Base-by-base conservation (phyloP, 1,284 basidiomycete genomes). In the Coniferiporia sulphurascens region DNA sequence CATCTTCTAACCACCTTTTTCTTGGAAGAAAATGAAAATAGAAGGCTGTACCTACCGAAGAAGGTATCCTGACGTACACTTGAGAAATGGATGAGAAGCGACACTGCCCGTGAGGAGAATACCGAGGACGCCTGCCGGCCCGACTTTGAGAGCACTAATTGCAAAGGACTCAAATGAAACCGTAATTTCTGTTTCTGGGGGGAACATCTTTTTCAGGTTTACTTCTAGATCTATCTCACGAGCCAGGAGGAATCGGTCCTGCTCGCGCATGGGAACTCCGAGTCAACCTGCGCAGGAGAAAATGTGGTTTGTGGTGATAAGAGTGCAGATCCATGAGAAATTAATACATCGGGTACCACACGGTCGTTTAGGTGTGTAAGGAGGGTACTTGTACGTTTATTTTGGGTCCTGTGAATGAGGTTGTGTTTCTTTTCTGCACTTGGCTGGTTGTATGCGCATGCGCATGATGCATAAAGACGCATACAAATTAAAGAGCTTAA, bases 261-360 rank as follows among this genome's bases (percentile, higher is more conserved):
- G 76, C 82, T 3, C 85, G 80, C 81, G 83, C 83, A n/a, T 86
- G 84, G 81, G 86, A 88, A 66, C 74, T 88, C 51, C 86, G 87
- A 64, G 70, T 77, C 74, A 77, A 44, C 76, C 76, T 17, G 75
- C 76, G 13, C 76, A 78, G 52, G 76, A 78, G 65, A 74, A 68
- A 62, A 78, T 77, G 71, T 71, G n/a, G n/a, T n/a, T n/a, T n/a
- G n/a, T n/a, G n/a, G n/a, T n/a, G n/a, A n/a, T n/a, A n/a, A n/a
- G n/a, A n/a, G n/a, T n/a, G n/a, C n/a, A n/a, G n/a, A n/a, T n/a
- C n/a, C n/a, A n/a, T n/a, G n/a, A n/a, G n/a, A n/a, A n/a, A n/a
- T n/a, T n/a, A n/a, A n/a, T n/a, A n/a, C n/a, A n/a, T n/a, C n/a
- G n/a, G n/a, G n/a, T n/a, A n/a, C n/a, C n/a, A n/a, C n/a, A n/a